Percentiles rank a stretch among this genome's conserved stretches.
Evolutionary conservation across 176 grass and related monocot genomes (phyloP).

Genomic region (Rhipidocladum racemiflorum): DNA sequence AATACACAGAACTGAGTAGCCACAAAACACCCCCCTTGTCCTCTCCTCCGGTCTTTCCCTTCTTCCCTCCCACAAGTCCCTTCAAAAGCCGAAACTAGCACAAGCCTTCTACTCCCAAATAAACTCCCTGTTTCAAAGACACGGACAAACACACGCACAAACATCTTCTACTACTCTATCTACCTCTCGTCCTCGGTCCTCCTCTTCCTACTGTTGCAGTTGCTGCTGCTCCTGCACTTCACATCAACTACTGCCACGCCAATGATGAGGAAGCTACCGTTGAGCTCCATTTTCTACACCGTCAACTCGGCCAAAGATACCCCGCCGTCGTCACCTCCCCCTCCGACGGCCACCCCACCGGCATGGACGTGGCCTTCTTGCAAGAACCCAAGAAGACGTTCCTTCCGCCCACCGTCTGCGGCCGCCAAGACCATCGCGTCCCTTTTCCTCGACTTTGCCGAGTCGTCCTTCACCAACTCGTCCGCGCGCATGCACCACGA

Average conservation of each 20-base stretch:
- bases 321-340: conserved; percentile 7
- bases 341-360: conserved; percentile 22
- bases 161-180: neutral
- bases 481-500: conserved; percentile 42
- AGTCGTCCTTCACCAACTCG: conserved; percentile 69
- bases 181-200: neutral
- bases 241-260: conserved; percentile 18
- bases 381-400: conserved; percentile 55
- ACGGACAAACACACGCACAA: neutral
- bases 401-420: conserved; percentile 19
- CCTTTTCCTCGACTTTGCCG: conserved; percentile 59
- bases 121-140: neutral
- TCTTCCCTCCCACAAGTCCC: neutral
- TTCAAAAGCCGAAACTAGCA: neutral
- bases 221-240: neutral
- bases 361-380: conserved; percentile 74
- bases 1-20: neutral
- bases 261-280: conserved; percentile 57
- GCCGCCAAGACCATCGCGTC: conserved; percentile 46
- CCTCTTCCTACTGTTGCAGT: too few relatives aligned
- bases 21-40: neutral
- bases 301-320: conserved; percentile 41
- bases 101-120: neutral
- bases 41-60: neutral
- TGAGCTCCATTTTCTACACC: conserved; percentile 51